Evolutionary conservation across 2,329 filamentous ascomycete species (phyloP), one percentile per base, ranked within the genome.

Genomic region (Diaporthe citriasiana): DNA sequence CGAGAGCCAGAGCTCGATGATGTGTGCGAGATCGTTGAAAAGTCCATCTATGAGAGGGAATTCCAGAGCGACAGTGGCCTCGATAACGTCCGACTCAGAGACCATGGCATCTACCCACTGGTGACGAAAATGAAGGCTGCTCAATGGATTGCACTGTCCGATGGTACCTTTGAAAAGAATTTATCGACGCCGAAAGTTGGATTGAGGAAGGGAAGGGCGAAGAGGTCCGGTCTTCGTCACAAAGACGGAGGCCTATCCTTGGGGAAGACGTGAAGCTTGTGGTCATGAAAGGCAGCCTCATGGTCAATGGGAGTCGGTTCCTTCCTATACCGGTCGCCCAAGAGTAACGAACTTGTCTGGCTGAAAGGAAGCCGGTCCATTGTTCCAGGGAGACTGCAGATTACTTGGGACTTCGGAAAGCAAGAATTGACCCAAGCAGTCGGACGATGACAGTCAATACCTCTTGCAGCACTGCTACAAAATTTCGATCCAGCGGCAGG

Each of bases 21-120:
- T 12, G 35, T n/a, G 66, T 4, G 38, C 35, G 35, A 47, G 19
- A n/a, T 35, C 12, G 4, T 19, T 2, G 30, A 71, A 8, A 5
- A n/a, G n/a, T 30, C 27, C 2, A 33, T 33, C 4, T 33, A 35
- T 12, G 53, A 38, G 25, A 9, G 42, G 13, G 33, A 22, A 38
- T 22, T 47, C 72, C 53, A 73, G 33, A 40, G 45, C 53, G 53
- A 60, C 17, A 40, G 35, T 38, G n/a, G 17, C 33, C 47, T 68
- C n/a, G 22, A 30, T 30, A 27, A 60, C 15, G 10, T 55, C 45
- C 40, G 30, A 55, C 50, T 22, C 47, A 45, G 40, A 38, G 25
- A 50, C 17, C 17, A 57, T 55, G 8, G 45, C 50, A 9, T 40
- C 57, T 8, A 2, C 5, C 53, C 70, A 25, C 60, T 59, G 35